Evolutionary conservation across 805 yeast genomes (phyloP), one percentile per base, ranked within the genome.

Genomic region (Cyberlindnera sargentensis): DNA sequence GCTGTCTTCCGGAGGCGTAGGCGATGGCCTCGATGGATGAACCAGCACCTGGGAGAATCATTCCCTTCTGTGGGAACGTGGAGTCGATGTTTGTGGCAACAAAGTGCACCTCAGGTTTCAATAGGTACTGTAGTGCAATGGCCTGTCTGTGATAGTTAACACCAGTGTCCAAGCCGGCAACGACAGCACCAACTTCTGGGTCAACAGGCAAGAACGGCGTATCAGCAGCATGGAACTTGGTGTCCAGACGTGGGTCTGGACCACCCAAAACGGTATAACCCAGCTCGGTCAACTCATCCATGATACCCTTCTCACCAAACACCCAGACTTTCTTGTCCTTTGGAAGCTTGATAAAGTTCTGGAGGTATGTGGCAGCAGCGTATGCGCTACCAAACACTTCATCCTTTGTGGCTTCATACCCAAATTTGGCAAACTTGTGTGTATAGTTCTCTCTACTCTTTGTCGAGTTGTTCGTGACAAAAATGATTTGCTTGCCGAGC

Each of bases 381-480:
- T 83, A 93, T 5, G 96, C 82, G 4, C 95, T 84, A 6, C 97
- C 95, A 59, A 93, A 90, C 20, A 93, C 80, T 61, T 91, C 95
- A 31, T 78, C 80, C 49, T 69, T 69, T 3, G 56, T 53, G n/a
- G 68, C 68, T 7, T 46, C 42, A 39, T 67, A 60, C 4, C 74
- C 76, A 47, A 67, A 80, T 43, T 80, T 77, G 11, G 68, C 73
- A 60, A 93, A 88, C 65, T 93, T 93, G 51, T 69, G 63, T 29
- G 84, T 73, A 62, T 93, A 93, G 34, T 82, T 82, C 31, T 68
- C 65, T 47, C 99, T 72, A 2, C 96, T 84, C 61, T 93, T 91
- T 29, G 97, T 87, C 23, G 96, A 87, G 67, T 93, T 93, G 70
- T 93, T 93, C 37, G 99, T 90, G 28, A 93, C 99, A 66, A 93